These are phyloP conservation scores for Fusarium sp. DNA, from an alignment of 2,329 filamentous ascomycete genomes.

Conservation along the genomic window DNA sequence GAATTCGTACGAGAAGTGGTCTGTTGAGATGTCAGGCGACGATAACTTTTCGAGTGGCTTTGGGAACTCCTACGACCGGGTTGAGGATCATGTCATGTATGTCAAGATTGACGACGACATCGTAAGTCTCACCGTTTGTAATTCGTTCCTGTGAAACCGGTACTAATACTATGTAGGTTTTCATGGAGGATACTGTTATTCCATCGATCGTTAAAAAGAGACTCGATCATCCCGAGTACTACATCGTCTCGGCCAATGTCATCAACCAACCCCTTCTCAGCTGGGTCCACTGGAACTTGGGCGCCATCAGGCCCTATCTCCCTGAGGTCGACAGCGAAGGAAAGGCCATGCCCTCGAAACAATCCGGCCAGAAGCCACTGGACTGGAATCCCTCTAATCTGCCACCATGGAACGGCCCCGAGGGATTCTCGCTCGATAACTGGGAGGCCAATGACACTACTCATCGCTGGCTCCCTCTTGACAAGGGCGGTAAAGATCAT, in stretches of 20 bases:
- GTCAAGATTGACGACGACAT: constrained; percentile 53
- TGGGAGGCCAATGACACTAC: constrained; percentile 52
- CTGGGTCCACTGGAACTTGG: constrained; percentile 64
- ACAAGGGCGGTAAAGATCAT: constrained; percentile 45
- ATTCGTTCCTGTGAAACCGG: rapidly evolving
- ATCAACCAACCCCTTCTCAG: constrained; percentile 65
- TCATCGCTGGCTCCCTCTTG: constrained; percentile 63
- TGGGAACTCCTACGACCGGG: constrained; percentile 54
- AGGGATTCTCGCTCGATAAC: constrained; percentile 45
- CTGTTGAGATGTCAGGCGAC: constrained; percentile 48
- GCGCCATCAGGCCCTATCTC: constrained; percentile 63
- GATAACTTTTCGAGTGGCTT: constrained; percentile 47
- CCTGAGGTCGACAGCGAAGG: constrained; percentile 53
- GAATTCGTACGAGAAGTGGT: constrained; percentile 51
- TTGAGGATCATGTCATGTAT: constrained; percentile 58
- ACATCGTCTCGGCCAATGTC: constrained; percentile 65
- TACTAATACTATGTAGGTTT: constrained; percentile 42
- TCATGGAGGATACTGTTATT: constrained; percentile 55
- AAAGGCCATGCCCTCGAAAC: constrained; percentile 37
- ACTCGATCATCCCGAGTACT: constrained; percentile 60
- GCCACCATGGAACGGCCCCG: constrained; percentile 48
- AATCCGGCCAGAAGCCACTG: constrained; percentile 30
- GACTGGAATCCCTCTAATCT: constrained; percentile 54
- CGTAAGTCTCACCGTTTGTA: constrained; percentile 42
- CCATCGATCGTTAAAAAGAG: constrained; percentile 64